Percentiles rank a stretch among this genome's conserved stretches.
Conservation (phyloP, 179 eudicot species). For the Silene coronaria region DNA sequence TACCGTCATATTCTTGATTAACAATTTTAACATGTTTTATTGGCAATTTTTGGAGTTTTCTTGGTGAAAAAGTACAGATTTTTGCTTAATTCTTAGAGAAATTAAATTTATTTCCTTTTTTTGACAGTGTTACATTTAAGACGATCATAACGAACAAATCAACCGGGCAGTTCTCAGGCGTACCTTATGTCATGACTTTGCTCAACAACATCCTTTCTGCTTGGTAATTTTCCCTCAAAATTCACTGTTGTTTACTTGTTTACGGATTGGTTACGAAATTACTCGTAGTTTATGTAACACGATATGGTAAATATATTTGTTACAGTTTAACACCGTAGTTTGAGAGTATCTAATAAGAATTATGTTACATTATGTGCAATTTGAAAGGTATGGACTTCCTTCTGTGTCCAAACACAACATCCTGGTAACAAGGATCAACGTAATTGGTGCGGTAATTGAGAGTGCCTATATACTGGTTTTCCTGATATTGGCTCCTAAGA, state of each 20-base stretch:
- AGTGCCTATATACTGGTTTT: constrained; percentile 52
- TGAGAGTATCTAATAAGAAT: too few species aligned
- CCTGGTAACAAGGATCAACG: constrained; percentile 65
- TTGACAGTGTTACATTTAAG: constrained; percentile 67
- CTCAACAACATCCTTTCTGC: constrained; percentile 87
- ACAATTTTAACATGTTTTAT: not conserved
- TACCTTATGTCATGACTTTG: constrained; percentile 75
- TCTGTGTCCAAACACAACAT: constrained; percentile 79
- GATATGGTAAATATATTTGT: too few species aligned
- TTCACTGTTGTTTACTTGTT: not conserved
- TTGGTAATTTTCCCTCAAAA: constrained; percentile 37
- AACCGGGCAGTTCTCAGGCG: constrained; percentile 75
- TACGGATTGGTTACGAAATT: not conserved
- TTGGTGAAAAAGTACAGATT: too few species aligned
- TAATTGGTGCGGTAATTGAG: constrained; percentile 75
- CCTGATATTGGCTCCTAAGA: constrained; percentile 58
- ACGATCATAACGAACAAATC: constrained; percentile 61
- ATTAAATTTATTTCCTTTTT: not conserved
- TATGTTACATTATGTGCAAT: constrained; percentile 13
- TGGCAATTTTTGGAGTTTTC: not conserved
- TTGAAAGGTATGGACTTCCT: constrained; percentile 73
- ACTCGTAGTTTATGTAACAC: not conserved
- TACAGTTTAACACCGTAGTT: too few species aligned
- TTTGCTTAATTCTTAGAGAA: not conserved
- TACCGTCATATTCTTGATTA: constrained; percentile 21